A percentile compares a stretch with the other conserved stretches of the same genome.
Evolutionary conservation across 1,284 basidiomycete genomes (phyloP).

Genomic region (Cutaneotrichosporon sp.): DNA sequence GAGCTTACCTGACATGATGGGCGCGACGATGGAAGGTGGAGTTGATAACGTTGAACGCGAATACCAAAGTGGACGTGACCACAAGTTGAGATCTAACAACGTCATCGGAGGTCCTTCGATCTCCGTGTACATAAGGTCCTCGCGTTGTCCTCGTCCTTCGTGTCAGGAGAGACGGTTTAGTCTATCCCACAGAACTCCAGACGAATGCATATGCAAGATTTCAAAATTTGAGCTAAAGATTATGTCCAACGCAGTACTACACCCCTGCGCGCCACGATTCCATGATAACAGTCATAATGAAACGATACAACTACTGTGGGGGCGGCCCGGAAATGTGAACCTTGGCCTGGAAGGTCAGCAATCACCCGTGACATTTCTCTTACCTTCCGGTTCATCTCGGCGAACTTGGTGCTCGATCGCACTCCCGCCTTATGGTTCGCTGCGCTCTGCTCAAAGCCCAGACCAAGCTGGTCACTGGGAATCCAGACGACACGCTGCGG

Average conservation of each 20-base stretch:
- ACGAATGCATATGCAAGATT: no score
- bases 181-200: no score
- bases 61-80: no score
- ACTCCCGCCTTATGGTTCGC: constrained; percentile 60
- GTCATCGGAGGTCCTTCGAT: no score
- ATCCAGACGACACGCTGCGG: constrained; percentile 76
- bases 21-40: background rate
- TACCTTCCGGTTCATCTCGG: constrained; percentile 59
- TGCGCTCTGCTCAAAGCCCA: constrained; percentile 61
- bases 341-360: constrained; percentile 1
- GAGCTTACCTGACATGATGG: constrained; percentile 1
- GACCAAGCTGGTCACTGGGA: constrained; percentile 63
- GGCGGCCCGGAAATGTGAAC: constrained; percentile 5
- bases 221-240: no score
- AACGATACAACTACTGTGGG: constrained; percentile 1
- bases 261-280: no score
- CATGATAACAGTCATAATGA: no score
- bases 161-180: no score
- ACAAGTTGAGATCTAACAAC: background rate
- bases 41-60: no score
- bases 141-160: no score
- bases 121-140: no score
- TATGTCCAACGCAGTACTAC: no score
- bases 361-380: constrained; percentile 7
- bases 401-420: constrained; percentile 55